Evolutionary conservation across 768 basidiomycete species (phyloP).

Genomic region (Pisolithus microcarpus): DNA sequence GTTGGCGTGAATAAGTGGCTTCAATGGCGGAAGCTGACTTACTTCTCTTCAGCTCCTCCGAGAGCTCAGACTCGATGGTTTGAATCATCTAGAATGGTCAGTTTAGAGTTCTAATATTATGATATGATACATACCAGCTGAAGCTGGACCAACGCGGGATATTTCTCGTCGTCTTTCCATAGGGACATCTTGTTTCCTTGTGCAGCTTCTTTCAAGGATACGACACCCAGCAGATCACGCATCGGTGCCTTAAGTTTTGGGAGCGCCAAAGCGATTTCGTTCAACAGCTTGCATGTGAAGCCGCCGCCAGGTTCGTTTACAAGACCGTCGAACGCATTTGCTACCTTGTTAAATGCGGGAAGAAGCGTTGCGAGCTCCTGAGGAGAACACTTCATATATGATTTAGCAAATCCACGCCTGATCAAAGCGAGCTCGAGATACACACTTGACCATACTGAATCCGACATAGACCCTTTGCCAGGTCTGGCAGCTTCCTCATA

Average conservation of each 20-base stretch:
- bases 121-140: constrained; percentile 44
- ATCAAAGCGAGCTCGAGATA: neutral
- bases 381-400: constrained; percentile 58
- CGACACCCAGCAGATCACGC: constrained; percentile 42
- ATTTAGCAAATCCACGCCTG: neutral
- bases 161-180: constrained; percentile 55
- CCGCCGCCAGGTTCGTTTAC: constrained; percentile 39
- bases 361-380: constrained; percentile 74
- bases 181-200: constrained; percentile 62
- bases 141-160: constrained; percentile 49
- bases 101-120: neutral
- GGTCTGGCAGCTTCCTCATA: constrained; percentile 77
- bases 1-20: constrained; percentile 2
- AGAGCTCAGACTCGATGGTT: constrained; percentile 62
- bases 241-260: constrained; percentile 57
- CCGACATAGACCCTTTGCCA: constrained; percentile 77
- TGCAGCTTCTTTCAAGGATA: constrained; percentile 57
- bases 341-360: constrained; percentile 67
- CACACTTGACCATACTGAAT: constrained; percentile 87
- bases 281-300: constrained; percentile 62
- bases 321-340: constrained; percentile 49
- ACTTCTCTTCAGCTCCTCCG: constrained; percentile 67
- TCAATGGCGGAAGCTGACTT: constrained; percentile 9
- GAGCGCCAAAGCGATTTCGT: constrained; percentile 59
- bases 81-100: constrained; percentile 47